Percentiles rank a stretch among this genome's conserved stretches.
Evolutionary conservation across 805 yeast genomes (phyloP).

Genomic region (Isabelozyma pseudorhagii): DNA sequence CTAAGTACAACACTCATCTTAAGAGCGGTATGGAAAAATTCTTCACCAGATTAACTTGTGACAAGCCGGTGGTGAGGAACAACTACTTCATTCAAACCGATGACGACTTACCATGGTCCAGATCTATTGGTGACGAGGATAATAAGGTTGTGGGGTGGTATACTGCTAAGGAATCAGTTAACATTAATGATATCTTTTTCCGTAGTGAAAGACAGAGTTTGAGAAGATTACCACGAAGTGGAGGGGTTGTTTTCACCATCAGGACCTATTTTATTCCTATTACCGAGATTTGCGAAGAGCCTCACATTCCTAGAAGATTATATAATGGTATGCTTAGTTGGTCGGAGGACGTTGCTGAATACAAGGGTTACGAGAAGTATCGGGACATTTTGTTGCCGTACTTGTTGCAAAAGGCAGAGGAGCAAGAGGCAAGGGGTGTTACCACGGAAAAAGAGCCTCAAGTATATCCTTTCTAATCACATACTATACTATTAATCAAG

Average conservation of each 20-base stretch:
- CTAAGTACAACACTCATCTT: slow-evolving; percentile 57
- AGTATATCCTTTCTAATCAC: slow-evolving; percentile 40
- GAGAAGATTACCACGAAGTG: slow-evolving; percentile 57
- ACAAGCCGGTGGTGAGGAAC: slow-evolving; percentile 64
- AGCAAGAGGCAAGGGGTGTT: slow-evolving; percentile 45
- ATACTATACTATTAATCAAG: not conserved
- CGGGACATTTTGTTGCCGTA: slow-evolving; percentile 55
- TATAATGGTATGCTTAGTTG: slow-evolving; percentile 58
- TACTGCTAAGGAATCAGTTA: slow-evolving; percentile 51
- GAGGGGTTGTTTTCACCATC: slow-evolving; percentile 57
- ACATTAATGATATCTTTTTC: slow-evolving; percentile 46
- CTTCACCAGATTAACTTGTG: slow-evolving; percentile 53
- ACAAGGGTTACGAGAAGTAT: slow-evolving; percentile 56
- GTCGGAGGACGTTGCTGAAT: slow-evolving; percentile 57
- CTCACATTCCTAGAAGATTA: slow-evolving; percentile 58
- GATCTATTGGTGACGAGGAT: slow-evolving; percentile 58
- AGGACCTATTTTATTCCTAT: slow-evolving; percentile 63
- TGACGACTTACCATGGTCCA: slow-evolving; percentile 60
- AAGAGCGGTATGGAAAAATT: slow-evolving; percentile 65
- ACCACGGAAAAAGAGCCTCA: slow-evolving; percentile 37
- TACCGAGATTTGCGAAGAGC: slow-evolving; percentile 53
- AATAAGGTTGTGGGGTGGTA: slow-evolving; percentile 58
- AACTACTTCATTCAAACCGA: slow-evolving; percentile 67
- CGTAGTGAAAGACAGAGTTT: slow-evolving; percentile 66
- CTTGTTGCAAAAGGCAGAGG: slow-evolving; percentile 43